Conservation (phyloP, 2,329 filamentous ascomycete species). For the Fusarium aywerte region DNA sequence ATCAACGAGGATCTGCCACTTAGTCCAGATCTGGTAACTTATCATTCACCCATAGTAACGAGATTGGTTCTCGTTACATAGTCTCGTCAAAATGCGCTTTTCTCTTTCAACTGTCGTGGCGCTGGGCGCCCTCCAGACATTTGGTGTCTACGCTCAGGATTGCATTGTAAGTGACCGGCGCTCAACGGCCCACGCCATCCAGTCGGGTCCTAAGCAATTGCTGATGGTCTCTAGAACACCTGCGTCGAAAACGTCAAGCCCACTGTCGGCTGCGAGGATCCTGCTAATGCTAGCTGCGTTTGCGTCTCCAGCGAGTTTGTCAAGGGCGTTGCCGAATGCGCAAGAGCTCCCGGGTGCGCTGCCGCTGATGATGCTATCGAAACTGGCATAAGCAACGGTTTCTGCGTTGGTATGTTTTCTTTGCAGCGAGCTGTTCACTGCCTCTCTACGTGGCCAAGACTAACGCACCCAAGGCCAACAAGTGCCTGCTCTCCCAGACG, state of each 20-base stretch:
- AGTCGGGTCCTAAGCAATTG: neutral
- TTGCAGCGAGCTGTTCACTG: neutral
- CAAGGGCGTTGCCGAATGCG: constrained; percentile 56
- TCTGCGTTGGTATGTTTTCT: constrained; percentile 42
- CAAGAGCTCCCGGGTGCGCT: constrained; percentile 43
- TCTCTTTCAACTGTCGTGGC: constrained; percentile 46
- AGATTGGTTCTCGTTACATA: constrained; percentile 3
- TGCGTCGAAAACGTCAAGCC: constrained; percentile 29
- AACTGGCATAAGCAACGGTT: constrained; percentile 30
- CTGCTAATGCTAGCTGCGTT: constrained; percentile 53
- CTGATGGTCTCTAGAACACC: constrained; percentile 30
- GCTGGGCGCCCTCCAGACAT: constrained; percentile 44
- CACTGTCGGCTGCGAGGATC: constrained; percentile 42
- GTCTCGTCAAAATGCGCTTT: constrained; percentile 43
- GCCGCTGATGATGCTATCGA: constrained; percentile 39
- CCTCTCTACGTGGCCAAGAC: neutral
- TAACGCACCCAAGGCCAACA: constrained; percentile 28
- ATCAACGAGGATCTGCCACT: neutral
- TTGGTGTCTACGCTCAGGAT: constrained; percentile 43
- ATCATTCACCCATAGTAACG: constrained; percentile 6
- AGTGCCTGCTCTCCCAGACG: constrained; percentile 19
- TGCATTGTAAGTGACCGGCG: constrained; percentile 49
- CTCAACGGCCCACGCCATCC: neutral
- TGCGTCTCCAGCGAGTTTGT: constrained; percentile 52
- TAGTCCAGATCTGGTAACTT: neutral